phyloP scores from a whole-genome alignment of 306 rosid species.

The Sicyos edulis region DNA sequence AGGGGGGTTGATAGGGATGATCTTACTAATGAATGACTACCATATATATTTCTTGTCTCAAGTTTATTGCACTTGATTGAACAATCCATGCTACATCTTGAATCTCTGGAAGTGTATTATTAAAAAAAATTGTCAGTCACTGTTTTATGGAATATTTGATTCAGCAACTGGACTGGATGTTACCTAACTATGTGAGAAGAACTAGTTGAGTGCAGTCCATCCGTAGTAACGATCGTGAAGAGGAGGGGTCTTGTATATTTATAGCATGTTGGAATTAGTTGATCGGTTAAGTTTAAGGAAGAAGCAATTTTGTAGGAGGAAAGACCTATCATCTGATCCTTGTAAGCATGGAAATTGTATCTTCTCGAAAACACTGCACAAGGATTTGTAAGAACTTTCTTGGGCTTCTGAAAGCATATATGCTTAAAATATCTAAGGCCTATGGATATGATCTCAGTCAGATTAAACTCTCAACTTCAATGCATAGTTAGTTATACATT shows the following conservation, averaged over 20 bases:
- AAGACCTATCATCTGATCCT: not conserved
- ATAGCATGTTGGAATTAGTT: not conserved
- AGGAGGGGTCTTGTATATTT: not conserved
- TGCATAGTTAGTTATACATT: too few relatives aligned
- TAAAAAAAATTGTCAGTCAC: not conserved
- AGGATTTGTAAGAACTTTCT: not conserved
- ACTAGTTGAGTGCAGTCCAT: not conserved
- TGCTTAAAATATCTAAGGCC: not conserved
- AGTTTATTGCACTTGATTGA: slow-evolving; percentile 1
- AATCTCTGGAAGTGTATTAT: not conserved
- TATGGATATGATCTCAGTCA: not conserved
- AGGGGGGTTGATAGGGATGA: not conserved
- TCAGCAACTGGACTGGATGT: not conserved
- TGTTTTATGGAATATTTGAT: not conserved
- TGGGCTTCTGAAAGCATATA: not conserved
- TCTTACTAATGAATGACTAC: not conserved
- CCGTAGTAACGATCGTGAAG: too few relatives aligned
- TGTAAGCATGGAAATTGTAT: not conserved
- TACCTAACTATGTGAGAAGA: not conserved
- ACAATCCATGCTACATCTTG: not conserved
- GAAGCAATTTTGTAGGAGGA: not conserved
- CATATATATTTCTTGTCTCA: slow-evolving; percentile 6
- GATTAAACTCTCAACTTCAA: not conserved
- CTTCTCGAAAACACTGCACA: not conserved
- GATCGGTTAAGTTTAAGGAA: not conserved